phyloP scores from a whole-genome alignment of 2,329 filamentous ascomycete species.

The Ascochyta koolunga region DNA sequence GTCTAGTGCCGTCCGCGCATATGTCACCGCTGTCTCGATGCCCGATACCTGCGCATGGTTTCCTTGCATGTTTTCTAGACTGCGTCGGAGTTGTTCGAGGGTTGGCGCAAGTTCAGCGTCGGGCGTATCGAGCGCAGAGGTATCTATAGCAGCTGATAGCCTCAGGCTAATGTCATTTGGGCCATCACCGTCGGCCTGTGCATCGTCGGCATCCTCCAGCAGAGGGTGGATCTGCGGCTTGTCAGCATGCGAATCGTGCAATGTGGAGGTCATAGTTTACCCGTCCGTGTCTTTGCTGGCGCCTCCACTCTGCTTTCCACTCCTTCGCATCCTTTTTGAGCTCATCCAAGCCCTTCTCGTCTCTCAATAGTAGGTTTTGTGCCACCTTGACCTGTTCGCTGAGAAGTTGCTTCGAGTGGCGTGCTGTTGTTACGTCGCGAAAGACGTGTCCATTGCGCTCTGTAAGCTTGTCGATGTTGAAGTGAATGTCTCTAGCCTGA shows the following conservation, averaged over 20 bases:
- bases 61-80: slow-evolving; percentile 47
- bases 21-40: slow-evolving; percentile 37
- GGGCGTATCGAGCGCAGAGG: slow-evolving; percentile 33
- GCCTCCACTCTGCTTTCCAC: slow-evolving; percentile 41
- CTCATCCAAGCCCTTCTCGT: slow-evolving; percentile 35
- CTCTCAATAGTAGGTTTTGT: slow-evolving; percentile 47
- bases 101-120: slow-evolving; percentile 43
- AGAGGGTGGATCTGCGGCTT: slow-evolving; percentile 43
- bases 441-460: slow-evolving; percentile 58
- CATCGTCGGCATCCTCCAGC: slow-evolving; percentile 27
- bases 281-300: slow-evolving; percentile 38
- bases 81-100: slow-evolving; percentile 46
- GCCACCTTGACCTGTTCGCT: slow-evolving; percentile 63
- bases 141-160: slow-evolving; percentile 22
- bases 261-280: slow-evolving; percentile 23
- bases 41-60: slow-evolving; percentile 47
- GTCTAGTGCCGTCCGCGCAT: slow-evolving; percentile 43
- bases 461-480: slow-evolving; percentile 70
- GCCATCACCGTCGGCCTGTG: slow-evolving; percentile 27
- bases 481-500: slow-evolving; percentile 56
- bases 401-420: slow-evolving; percentile 68
- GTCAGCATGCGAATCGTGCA: slow-evolving; percentile 21
- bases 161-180: slow-evolving; percentile 43
- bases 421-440: slow-evolving; percentile 63
- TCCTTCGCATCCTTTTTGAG: slow-evolving; percentile 39